Evolutionary conservation across 1,284 basidiomycete genomes (phyloP).

Genomic region (Ustilago esculenta): DNA sequence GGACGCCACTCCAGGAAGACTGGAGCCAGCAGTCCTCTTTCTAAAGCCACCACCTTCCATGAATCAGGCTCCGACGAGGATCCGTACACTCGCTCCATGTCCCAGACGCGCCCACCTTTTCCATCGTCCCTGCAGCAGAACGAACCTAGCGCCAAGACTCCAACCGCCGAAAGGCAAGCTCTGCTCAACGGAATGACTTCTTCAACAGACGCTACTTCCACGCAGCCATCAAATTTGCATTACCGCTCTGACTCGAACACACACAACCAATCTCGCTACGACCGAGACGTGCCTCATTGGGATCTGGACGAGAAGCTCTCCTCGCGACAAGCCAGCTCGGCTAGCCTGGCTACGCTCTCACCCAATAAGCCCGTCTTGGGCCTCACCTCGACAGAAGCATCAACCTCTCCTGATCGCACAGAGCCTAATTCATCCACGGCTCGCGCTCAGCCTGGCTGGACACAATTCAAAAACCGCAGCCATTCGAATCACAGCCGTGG

Average conservation of each 20-base stretch:
- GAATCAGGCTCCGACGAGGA: slow-evolving; percentile 18
- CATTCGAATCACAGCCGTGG: slow-evolving; percentile 8
- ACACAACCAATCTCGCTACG: slow-evolving; percentile 12
- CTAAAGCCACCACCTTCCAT: slow-evolving; percentile 9
- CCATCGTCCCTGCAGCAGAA: slow-evolving; percentile 13
- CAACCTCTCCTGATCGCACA: slow-evolving; percentile 2
- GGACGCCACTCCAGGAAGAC: slow-evolving; percentile 3
- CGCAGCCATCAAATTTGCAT: neutral
- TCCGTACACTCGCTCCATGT: slow-evolving; percentile 42
- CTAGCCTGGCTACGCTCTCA: slow-evolving; percentile 38
- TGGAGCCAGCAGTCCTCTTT: slow-evolving; percentile 25
- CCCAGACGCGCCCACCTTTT: slow-evolving; percentile 15
- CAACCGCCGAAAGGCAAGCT: slow-evolving; percentile 22
- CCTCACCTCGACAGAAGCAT: slow-evolving; percentile 9
- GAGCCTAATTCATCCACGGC: neutral
- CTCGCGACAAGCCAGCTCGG: slow-evolving; percentile 33
- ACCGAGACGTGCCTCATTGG: slow-evolving; percentile 57
- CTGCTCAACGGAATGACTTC: slow-evolving; percentile 22
- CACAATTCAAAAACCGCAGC: slow-evolving; percentile 10
- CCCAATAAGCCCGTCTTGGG: slow-evolving; percentile 12
- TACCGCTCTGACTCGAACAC: neutral
- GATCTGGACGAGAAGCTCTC: slow-evolving; percentile 41
- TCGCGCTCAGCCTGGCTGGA: neutral
- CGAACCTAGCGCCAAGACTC: slow-evolving; percentile 22
- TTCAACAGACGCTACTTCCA: neutral